phyloP scores from a whole-genome alignment of 2,329 filamentous ascomycete species.

The Tolypocladium endophyticum region DNA sequence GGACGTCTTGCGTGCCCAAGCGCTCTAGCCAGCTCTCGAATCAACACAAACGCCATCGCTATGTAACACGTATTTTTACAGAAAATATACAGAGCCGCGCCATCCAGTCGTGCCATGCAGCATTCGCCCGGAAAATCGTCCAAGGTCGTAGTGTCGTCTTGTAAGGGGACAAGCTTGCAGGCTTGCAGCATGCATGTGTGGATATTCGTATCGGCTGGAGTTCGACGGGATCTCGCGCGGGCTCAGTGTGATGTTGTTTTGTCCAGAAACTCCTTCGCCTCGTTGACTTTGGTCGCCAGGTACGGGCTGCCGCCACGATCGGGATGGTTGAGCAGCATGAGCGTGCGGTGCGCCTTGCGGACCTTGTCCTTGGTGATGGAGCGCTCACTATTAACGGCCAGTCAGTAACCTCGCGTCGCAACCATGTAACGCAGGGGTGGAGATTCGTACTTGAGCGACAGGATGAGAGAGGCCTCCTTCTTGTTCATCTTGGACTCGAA shows the following conservation, averaged over 20 bases:
- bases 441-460: conserved; percentile 67
- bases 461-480: conserved; percentile 80
- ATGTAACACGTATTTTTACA: conserved; percentile 30
- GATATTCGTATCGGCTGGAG: neutral
- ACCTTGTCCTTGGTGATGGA: conserved; percentile 84
- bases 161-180: neutral
- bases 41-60: conserved; percentile 32
- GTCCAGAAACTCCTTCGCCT: conserved; percentile 93
- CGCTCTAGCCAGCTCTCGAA: conserved; percentile 10
- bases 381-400: conserved; percentile 54
- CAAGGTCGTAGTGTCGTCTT: neutral
- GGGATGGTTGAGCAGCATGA: conserved; percentile 97
- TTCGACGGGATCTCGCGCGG: neutral
- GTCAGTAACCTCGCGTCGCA: conserved; percentile 3
- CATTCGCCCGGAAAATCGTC: neutral
- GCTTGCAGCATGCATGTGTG: neutral
- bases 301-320: conserved; percentile 96
- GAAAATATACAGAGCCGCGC: conserved; percentile 12
- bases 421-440: neutral
- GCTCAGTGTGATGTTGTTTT: conserved; percentile 34
- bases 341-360: conserved; percentile 85
- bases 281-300: conserved; percentile 94
- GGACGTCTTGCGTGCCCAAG: neutral
- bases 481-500: conserved; percentile 93
- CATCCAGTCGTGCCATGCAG: neutral